Base-by-base conservation (phyloP, 108 stramenopile genomes). In the Schizochytrium sp. region DNA sequence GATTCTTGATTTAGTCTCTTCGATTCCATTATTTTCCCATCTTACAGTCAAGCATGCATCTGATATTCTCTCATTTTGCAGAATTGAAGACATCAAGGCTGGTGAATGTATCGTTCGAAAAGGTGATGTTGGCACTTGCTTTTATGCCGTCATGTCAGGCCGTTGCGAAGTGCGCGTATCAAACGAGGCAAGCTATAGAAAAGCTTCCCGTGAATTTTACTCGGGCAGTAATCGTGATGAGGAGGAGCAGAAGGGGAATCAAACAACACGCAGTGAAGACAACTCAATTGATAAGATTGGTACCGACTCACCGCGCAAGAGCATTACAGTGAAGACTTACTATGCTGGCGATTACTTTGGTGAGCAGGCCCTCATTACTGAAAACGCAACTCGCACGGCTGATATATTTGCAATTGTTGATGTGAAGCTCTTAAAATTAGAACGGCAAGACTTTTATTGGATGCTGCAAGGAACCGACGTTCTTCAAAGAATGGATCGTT, bases 1-100 rank as follows among this genome's bases (percentile, higher is more conserved):
- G n/a, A 61, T 88, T 38, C 60, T 92, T 40, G 91, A 91, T 47
- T 88, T 92, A 15, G 90, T 92, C 38, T 87, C 87, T 49, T 59
- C 56, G n/a, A 91, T 92, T 5, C 89, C 89, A 38, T 38, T 92
- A 8, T 88, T 92, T 15, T 46, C 89, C 40, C 19, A 64, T 12
- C 57, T 91, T 5, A 91, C 92, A 4, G 17, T 92, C 61, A 46
- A 90, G 58, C 92, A 92, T 50, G 92, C 92, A 4, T 61, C 91
- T 28, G 89, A 89, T 13, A 69, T 92, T n/a, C 91, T 92, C 12
- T 89, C 91, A 57, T 83, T 91, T 15, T 89, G 88, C 45, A 55
- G 59, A 19, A 46, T 17, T n/a, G 59, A 28, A 49, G n/a, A 28
- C 59, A 89, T 56, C 56, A 46, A 61, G 28, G 92, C 92, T 13